These are phyloP conservation scores for Tulasnella sp. DNA, from an alignment of 768 basidiomycete genomes.

Conservation along the genomic window DNA sequence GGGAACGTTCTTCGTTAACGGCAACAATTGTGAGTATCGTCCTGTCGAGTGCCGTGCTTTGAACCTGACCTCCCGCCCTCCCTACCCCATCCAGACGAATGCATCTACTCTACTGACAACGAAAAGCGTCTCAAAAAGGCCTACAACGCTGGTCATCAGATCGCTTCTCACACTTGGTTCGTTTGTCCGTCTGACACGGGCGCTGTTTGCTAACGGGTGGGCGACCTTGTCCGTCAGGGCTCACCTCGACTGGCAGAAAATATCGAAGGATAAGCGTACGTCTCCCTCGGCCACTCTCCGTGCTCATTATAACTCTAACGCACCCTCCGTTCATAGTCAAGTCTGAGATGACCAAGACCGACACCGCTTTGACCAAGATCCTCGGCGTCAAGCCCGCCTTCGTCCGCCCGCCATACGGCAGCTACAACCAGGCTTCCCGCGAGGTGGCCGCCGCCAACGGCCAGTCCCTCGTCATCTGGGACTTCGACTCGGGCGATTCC, in stretches of 20 bases:
- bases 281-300: neutral
- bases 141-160: constrained; percentile 14
- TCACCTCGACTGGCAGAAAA: neutral
- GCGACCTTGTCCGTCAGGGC: neutral
- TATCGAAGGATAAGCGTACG: neutral
- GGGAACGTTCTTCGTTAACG: constrained; percentile 24
- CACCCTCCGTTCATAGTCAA: neutral
- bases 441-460: neutral
- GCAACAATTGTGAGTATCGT: neutral
- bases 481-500: constrained; percentile 33
- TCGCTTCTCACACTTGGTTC: constrained; percentile 20
- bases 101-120: constrained; percentile 10
- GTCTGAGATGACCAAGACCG: constrained; percentile 18
- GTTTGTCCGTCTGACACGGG: too few relatives aligned
- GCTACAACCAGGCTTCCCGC: constrained; percentile 24
- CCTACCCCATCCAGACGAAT: neutral
- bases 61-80: too few relatives aligned
- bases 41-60: too few relatives aligned
- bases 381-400: constrained; percentile 33
- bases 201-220: too few relatives aligned
- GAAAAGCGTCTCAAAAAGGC: constrained; percentile 5
- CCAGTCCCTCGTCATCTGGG: constrained; percentile 29
- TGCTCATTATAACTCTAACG: too few relatives aligned
- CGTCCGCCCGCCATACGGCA: constrained; percentile 33
- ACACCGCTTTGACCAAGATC: constrained; percentile 27